Evolutionary conservation across 768 basidiomycete species (phyloP), one percentile per base, ranked within the genome.

Genomic region (Amanita jacksonii): DNA sequence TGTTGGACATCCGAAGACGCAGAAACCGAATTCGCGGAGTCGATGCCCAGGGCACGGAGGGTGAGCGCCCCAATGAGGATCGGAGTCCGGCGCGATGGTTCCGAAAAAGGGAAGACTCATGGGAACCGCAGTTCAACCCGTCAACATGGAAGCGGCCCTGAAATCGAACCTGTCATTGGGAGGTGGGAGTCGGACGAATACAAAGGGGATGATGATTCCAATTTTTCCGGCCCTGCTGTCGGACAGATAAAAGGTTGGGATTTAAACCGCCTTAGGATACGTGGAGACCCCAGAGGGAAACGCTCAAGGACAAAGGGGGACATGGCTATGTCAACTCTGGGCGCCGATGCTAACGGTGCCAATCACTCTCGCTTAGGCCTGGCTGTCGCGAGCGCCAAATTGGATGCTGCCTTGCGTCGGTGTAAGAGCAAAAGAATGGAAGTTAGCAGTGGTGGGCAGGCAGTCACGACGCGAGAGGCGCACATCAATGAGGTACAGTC

Each of bases 1-100:
- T 55, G 62, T 49, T 74, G 72, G 70, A 63, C 67, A 4, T 72
- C 69, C 19, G 53, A 60, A 13, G 63, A 58, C 41, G 65, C 70
- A 4, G 60, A 61, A 48, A 62, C 55, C 41, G 60, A 58, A 36
- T 70, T 67, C 49, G 66, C 72, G 49, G 48, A 55, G 18, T 64
- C 57, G 33, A 57, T 60, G 46, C 64, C 68, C 27, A 62, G 69
- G 34, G 49, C 55, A n/a, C 54, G 62, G 25, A 52, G 62, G 49
- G 56, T 53, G 43, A 66, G 61, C 51, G 58, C 58, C 15, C 64
- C 64, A 2, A 45, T 42, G 28, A 18, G 43, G 12, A 22, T 37
- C 16, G 18, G 23, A 27, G 12, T 20, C n/a, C 7, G 5, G 20
- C n/a, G 23, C 22, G 16, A 28, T 5, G 13, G 22, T 15, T 18